These are phyloP conservation scores for Nigrospora oryzae DNA, from an alignment of 2,329 filamentous ascomycete genomes.

Conservation along the genomic window DNA sequence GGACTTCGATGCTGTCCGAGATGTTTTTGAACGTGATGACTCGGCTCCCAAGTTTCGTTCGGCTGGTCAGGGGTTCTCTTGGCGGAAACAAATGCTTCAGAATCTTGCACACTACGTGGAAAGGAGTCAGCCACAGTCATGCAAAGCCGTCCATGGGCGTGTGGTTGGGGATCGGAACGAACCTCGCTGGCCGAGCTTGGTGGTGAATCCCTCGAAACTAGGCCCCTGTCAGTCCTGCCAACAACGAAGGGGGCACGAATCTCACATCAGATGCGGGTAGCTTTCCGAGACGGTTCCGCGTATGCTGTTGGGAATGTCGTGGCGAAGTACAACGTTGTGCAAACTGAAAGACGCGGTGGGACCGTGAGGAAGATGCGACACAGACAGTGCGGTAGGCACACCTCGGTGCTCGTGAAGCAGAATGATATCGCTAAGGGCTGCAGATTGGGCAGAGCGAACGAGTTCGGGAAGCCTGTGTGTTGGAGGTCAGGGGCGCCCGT, in stretches of 20 bases:
- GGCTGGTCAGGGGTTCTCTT: slow-evolving; percentile 63
- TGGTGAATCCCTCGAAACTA: slow-evolving; percentile 55
- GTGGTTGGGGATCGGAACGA: no score
- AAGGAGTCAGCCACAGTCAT: no score
- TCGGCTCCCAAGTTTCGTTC: slow-evolving; percentile 72
- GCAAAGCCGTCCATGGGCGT: no score
- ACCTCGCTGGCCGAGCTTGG: not conserved
- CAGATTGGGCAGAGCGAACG: slow-evolving; percentile 70
- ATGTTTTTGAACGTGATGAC: slow-evolving; percentile 93
- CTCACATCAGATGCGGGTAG: slow-evolving; percentile 75
- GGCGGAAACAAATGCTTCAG: slow-evolving; percentile 93
- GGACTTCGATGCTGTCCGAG: slow-evolving; percentile 84
- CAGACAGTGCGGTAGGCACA: slow-evolving; percentile 77
- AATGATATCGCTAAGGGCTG: slow-evolving; percentile 76
- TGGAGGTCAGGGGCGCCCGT: no score
- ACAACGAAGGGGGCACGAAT: no score
- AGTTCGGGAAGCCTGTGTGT: slow-evolving; percentile 24
- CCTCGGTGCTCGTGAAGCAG: slow-evolving; percentile 89
- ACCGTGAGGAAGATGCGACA: slow-evolving; percentile 72
- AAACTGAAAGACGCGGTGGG: slow-evolving; percentile 80
- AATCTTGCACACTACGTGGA: slow-evolving; percentile 71
- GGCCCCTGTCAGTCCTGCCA: no score
- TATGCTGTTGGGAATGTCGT: slow-evolving; percentile 83
- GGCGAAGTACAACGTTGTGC: slow-evolving; percentile 86
- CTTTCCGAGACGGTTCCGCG: slow-evolving; percentile 84